Evolutionary conservation across 164 flowering plant genomes (phyloP), one percentile per base, ranked within the genome.

Genomic region (Sextonia rubra): DNA sequence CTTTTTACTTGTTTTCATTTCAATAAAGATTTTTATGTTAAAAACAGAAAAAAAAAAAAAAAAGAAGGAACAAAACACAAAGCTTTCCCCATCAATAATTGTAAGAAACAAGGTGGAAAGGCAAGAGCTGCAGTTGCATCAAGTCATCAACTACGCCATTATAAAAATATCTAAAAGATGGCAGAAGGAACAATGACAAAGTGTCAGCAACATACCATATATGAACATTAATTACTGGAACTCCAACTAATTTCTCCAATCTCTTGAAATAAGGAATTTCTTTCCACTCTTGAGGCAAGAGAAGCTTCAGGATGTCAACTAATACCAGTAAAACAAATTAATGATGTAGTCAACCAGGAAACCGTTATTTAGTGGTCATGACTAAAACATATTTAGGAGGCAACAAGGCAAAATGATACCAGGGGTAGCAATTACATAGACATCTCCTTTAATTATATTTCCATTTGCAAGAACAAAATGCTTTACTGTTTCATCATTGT

Each of bases 181-280:
- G 15, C 17, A 32, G 27, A 60, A 58, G 52, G 47, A 0, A 30
- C 5, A 70, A 20, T 30, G 44, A 69, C 62, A 70, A 47, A 17
- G 9, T 11, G 8, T 15, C 47, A 66, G 47, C 26, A 71, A 47
- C 93, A 82, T 56, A 95, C 98, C 99, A 95, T 85, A 95, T 93
- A 77, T 95, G 99, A 76, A 95, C 90, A 73, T 95, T 95, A 70
- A 95, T 95, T 48, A 95, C 99, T 37, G 98, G 99, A 79, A 95
- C 98, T 69, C 98, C 99, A 32, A 91, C 98, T 77, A 95, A 78
- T 85, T 95, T 95, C 25, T 93, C 98, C 85, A 95, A 78, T 79
- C 76, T 91, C 79, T 77, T 83, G 88, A 95, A 95, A 81, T 95
- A 91, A 20, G 85, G 81, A 30, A 91, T 79, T 78, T 86, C 92